Evolutionary conservation across 1,139 yeast species (phyloP), one percentile per base, ranked within the genome.

Genomic region (Suhomyces kunorum): DNA sequence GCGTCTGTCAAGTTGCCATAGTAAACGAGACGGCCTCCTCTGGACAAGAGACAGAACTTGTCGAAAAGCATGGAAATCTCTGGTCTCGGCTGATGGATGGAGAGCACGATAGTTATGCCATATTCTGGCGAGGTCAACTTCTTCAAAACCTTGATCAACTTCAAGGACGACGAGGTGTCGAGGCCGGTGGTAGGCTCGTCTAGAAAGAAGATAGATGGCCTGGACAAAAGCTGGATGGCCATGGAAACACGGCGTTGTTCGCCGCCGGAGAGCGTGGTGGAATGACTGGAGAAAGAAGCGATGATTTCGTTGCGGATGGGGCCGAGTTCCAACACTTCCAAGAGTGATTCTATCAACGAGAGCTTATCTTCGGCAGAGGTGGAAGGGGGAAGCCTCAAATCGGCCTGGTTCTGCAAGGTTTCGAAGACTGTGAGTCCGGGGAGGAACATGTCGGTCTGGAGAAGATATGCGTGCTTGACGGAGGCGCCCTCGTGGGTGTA

Each of bases 161-260:
- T 67, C 49, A 72, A 78, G 0, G 95, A 89, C 8, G 89, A 81
- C 40, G 81, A 80, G 2, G 95, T 83, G 58, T 88, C 96, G 24
- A 88, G 65, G 0, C 96, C 96, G 0, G 96, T 87, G 0, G 96
- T 88, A 2, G 96, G 95, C 54, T 88, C 96, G 58, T 88, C 96
- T 33, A 88, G 64, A 52, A 87, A 87, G 46, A 88, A 62, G 2
- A 87, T 65, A 0, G 90, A 80, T 0, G 96, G 96, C 47, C 81
- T 83, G 2, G 87, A 76, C 24, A 88, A 66, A 50, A 88, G 64
- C 56, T 87, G 96, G 14, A 86, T 80, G 0, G 89, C 96, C 39
- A 87, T 77, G 40, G 89, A 81, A 2, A 87, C 71, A 45, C 96
- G 63, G 52, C 96, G 63, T 56, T 83, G 85, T 54, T 88, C 96